Base-by-base conservation (phyloP, 2,329 filamentous ascomycete species). In the Hymenoscyphus salicellus region DNA sequence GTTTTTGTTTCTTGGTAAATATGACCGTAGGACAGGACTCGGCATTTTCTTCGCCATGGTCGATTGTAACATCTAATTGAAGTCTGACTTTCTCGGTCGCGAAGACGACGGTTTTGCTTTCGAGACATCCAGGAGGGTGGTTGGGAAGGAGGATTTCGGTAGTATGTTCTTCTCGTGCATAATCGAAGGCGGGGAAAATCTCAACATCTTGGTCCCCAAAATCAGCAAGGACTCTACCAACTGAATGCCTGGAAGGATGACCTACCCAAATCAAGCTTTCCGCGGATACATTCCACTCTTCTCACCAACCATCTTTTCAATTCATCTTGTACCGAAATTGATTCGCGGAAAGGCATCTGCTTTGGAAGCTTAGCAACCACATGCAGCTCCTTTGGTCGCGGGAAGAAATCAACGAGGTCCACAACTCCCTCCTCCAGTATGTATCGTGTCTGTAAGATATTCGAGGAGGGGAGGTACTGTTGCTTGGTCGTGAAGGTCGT, bases 401-500 rank as follows among this genome's bases (percentile, higher is more conserved):
- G 89, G 69, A 93, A 92, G 77, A 92, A 93, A 74, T 93, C 90
- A 17, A 90, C 80, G 33, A 93, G 75, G 63, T 90, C 89, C 11
- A 90, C 84, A 0, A 92, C 90, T 0, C 90, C 90, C 63, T 89
- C 85, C 70, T 93, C 90, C 68, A 89, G 85, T 68, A 92, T 89
- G 75, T 89, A 92, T n/a, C 89, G 83, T 1, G 90, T 93, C 75
- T 92, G 88, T 2, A 93, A 79, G 65, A 93, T 88, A 71, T 90
- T 92, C 58, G 88, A 89, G 10, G 87, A 89, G 0, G 89, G 89
- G 1, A 92, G 81, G 71, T 93, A 93, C 73, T 90, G 87, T 77
- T 93, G 90, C 75, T 93, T 93, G 41, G 86, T 91, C 2, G 89
- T 91, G 71, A 82, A 87, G 6, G 78, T 78, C 30, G 83, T 74